Base-by-base conservation (phyloP, 345 rosid species). In the Syzygium oleosum region DNA sequence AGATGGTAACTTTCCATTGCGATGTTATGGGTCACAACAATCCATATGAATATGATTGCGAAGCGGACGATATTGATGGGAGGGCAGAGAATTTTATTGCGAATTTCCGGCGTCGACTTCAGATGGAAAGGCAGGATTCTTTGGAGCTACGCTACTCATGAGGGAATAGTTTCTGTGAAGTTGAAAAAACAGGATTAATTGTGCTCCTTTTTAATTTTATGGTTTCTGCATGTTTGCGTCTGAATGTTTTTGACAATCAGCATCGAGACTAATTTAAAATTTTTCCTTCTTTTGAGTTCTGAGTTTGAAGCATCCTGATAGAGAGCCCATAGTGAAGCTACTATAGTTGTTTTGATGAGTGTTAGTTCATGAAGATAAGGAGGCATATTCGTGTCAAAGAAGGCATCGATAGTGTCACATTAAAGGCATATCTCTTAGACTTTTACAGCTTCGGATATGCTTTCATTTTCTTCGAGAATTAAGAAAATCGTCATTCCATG, bases 91-190 rank as follows among this genome's bases (percentile, higher is more conserved):
- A 51, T 59, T 87, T 87, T n/a, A 54, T 87, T 2, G 46, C 53
- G 5, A 54, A 87, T 84, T 87, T 87, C 65, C 19, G 6, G 52
- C 90, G 88, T 23, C 92, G 9, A 31, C 93, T 92, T 85, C 46
- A 78, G 87, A 80, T 87, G 16, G 93, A 92, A 65, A 87, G 91
- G 78, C 93, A 91, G 88, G 87, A 90, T 79, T 93, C 94, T 54
- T 86, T 92, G 90, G 73, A 86, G 56, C 83, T 63, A 38, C 27
- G 6, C 7, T 19, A 73, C 49, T 73, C 14, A 5, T 6, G 0
- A 73, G 4, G 25, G 27, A 73, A 38, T 10, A 73, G 80, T 34
- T 73, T 38, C 83, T 10, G 0, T 73, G 19, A 19, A 19, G 49
- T 8, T 68, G 46, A 34, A 17, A 68, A 17, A 12, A 34, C 46